Base-by-base conservation (phyloP, 257 asterid species). In the Forsythia viridissima region DNA sequence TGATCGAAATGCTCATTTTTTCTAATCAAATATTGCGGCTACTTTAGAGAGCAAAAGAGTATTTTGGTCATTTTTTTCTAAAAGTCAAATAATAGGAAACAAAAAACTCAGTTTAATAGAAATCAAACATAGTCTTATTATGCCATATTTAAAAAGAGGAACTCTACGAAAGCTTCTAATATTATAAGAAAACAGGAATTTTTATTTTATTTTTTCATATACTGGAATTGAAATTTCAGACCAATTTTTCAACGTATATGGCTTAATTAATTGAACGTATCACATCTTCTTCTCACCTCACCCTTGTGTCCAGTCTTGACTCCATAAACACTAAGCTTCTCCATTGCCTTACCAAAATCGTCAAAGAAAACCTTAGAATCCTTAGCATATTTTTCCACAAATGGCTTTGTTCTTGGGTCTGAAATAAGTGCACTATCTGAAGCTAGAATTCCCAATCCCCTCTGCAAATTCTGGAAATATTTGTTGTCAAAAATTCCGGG, bases 261-360 rank as follows among this genome's bases (percentile, higher is more conserved):
- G 65, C 30, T 18, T 55, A 55, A 55, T 55, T 55, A 55, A 84
- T 94, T 91, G 81, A 89, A 86, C 8, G 91, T 92, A 71, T 95
- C 97, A 76, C 99, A 95, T 83, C 99, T 86, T 82, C 90, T 93
- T 79, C 99, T 87, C 77, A 95, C 82, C 89, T 95, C 97, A 65
- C 99, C 98, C 20, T 20, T 5, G 70, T 79, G 77, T 4, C 97
- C 99, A 1, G 91, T 87, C 82, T 88, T 88, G 42, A 93, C 91
- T 11, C 89, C 92, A 57, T 81, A 55, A 10, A 82, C 90, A 44
- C 98, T 90, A 48, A 95, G 80, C 85, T 95, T 95, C 93, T 88
- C 87, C 95, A 93, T 93, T n/a, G 98, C 99, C 21, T 76, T 76
- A 4, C 79, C 93, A 78, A 95, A 95, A 8, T 94, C 98, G 79